phyloP scores from a whole-genome alignment of 495 filamentous ascomycete species.

The Bryoglossum gracile region DNA sequence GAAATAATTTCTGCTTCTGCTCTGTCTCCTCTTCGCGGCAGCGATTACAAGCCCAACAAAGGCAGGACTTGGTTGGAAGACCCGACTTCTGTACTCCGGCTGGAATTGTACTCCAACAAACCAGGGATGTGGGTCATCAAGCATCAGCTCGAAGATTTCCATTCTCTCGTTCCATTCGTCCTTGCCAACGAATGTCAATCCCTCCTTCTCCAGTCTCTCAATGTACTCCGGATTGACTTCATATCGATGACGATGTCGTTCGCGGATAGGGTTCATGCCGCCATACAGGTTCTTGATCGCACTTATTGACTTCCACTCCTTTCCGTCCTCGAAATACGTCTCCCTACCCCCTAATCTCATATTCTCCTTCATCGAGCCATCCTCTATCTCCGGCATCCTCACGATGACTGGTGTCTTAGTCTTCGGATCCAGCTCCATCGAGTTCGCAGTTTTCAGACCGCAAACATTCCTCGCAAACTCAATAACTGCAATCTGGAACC shows the following conservation, averaged over 20 bases:
- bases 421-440: not conserved
- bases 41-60: conserved; percentile 88
- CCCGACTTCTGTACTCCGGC: conserved; percentile 70
- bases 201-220: conserved; percentile 46
- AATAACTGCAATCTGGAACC: not conserved
- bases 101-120: conserved; percentile 88
- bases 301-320: conserved; percentile 74
- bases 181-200: conserved; percentile 63
- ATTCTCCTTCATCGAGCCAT: not conserved
- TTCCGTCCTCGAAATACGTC: conserved; percentile 43
- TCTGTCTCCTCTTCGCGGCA: too few species aligned
- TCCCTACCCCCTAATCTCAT: not conserved
- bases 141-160: conserved; percentile 77
- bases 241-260: conserved; percentile 67
- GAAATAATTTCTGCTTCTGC: too few species aligned
- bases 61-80: conserved; percentile 65
- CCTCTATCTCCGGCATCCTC: not conserved
- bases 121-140: conserved; percentile 78
- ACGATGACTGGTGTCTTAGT: not conserved
- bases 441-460: not conserved
- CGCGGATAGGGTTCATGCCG: conserved; percentile 42
- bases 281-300: conserved; percentile 57
- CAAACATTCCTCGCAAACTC: not conserved
- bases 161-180: conserved; percentile 78
- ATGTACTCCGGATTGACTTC: conserved; percentile 66